Conservation (phyloP, 805 yeast genomes). For the Sugiyamaella smithiae region DNA sequence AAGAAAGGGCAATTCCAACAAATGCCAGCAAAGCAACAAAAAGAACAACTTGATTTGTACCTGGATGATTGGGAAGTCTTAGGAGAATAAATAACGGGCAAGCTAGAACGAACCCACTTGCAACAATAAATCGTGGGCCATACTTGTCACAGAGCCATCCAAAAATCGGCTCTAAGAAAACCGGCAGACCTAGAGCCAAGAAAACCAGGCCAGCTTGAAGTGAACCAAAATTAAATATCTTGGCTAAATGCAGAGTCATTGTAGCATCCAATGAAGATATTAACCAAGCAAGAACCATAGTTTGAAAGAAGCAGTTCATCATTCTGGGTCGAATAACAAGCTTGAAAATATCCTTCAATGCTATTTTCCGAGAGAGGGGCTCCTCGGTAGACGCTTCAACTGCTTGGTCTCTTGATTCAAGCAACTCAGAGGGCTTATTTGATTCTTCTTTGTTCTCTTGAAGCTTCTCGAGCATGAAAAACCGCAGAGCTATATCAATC, state of each 20-base stretch:
- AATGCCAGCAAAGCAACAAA: slow-evolving; percentile 30
- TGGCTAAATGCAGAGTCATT: slow-evolving; percentile 31
- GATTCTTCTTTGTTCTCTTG: background rate
- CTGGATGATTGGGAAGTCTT: slow-evolving; percentile 28
- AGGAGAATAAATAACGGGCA: slow-evolving; percentile 25
- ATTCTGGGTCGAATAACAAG: slow-evolving; percentile 21
- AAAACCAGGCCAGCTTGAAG: slow-evolving; percentile 32
- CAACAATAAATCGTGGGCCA: slow-evolving; percentile 30
- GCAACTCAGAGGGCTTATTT: background rate
- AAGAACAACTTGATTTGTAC: slow-evolving; percentile 28
- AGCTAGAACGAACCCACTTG: slow-evolving; percentile 26
- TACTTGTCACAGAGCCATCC: slow-evolving; percentile 29
- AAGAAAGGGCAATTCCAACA: slow-evolving; percentile 26
- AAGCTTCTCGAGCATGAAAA: slow-evolving; percentile 33
- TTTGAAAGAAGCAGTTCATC: slow-evolving; percentile 23
- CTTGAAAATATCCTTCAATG: background rate
- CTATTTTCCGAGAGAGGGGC: background rate
- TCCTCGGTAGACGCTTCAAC: background rate
- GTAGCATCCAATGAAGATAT: slow-evolving; percentile 35
- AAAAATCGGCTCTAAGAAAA: slow-evolving; percentile 30
- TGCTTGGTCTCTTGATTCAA: no score
- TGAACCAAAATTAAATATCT: slow-evolving; percentile 30
- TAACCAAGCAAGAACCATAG: slow-evolving; percentile 33
- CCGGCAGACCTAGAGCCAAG: slow-evolving; percentile 32
- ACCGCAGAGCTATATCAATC: slow-evolving; percentile 31